Percentiles rank a stretch among this genome's conserved stretches.
These are phyloP conservation scores for Leccinum boreale DNA, from an alignment of 768 basidiomycete genomes.

Conservation along the genomic window DNA sequence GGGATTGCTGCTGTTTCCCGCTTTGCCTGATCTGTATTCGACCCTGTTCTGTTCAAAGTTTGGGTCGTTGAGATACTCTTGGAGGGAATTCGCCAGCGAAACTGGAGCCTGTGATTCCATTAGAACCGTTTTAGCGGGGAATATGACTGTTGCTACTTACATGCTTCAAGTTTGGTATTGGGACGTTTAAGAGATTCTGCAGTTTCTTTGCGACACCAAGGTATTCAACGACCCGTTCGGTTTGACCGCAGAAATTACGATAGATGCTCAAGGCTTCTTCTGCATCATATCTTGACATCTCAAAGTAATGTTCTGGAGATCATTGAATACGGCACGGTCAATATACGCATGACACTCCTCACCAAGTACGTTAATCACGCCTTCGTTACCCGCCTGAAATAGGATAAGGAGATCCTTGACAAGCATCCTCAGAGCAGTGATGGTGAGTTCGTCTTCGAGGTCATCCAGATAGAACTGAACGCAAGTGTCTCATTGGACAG, in stretches of 20 bases:
- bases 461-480: conserved; percentile 89
- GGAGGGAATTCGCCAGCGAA: conserved; percentile 86
- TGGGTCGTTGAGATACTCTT: conserved; percentile 95
- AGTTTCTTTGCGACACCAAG: conserved; percentile 90
- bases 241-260: conserved; percentile 91
- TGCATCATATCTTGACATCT: conserved; percentile 96
- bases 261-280: conserved; percentile 81
- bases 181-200: conserved; percentile 88
- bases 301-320: conserved; percentile 85
- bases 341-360: conserved; percentile 32
- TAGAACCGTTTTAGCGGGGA: not conserved
- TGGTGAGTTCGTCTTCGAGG: conserved; percentile 87
- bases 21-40: conserved; percentile 86
- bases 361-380: conserved; percentile 80
- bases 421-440: conserved; percentile 86
- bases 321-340: conserved; percentile 12
- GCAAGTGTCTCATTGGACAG: not conserved
- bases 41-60: conserved; percentile 94
- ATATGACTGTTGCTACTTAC: conserved; percentile 37
- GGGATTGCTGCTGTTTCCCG: conserved; percentile 46
- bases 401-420: conserved; percentile 95
- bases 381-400: conserved; percentile 96
- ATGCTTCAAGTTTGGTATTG: conserved; percentile 92
- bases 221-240: conserved; percentile 89
- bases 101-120: conserved; percentile 73